These are phyloP conservation scores for Phytophthora hibernalis DNA, from an alignment of 352 stramenopile genomes.

Conservation along the genomic window DNA sequence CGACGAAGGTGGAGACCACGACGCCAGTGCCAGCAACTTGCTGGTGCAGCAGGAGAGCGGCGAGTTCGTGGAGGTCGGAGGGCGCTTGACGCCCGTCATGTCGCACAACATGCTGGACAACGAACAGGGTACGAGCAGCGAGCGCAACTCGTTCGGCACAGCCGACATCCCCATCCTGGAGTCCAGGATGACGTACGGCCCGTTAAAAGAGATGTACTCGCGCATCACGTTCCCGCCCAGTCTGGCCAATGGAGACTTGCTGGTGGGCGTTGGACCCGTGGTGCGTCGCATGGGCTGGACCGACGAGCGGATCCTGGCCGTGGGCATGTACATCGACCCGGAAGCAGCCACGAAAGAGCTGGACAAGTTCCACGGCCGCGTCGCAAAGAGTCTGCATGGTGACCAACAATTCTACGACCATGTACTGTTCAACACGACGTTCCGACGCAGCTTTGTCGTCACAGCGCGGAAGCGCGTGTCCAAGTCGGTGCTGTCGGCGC, in stretches of 20 bases:
- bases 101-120: slow-evolving; percentile 36
- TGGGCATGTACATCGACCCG: slow-evolving; percentile 82
- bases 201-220: slow-evolving; percentile 81
- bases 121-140: slow-evolving; percentile 25
- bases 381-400: slow-evolving; percentile 69
- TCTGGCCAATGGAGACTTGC: slow-evolving; percentile 75
- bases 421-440: slow-evolving; percentile 59
- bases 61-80: slow-evolving; percentile 8
- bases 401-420: slow-evolving; percentile 83
- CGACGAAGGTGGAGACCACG: slow-evolving; percentile 29
- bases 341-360: slow-evolving; percentile 64
- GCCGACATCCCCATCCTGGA: slow-evolving; percentile 68
- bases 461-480: slow-evolving; percentile 81
- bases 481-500: slow-evolving; percentile 70
- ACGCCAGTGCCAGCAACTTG: slow-evolving; percentile 35
- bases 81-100: slow-evolving; percentile 28
- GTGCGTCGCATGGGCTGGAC: slow-evolving; percentile 85
- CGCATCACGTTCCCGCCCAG: slow-evolving; percentile 80
- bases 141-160: slow-evolving; percentile 44
- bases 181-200: slow-evolving; percentile 68
- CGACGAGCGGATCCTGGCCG: slow-evolving; percentile 81
- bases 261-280: slow-evolving; percentile 77
- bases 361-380: slow-evolving; percentile 59
- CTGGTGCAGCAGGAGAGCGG: slow-evolving; percentile 25
- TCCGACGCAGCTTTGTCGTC: slow-evolving; percentile 80